These are phyloP conservation scores for Maudiozyma turicensis DNA, from an alignment of 805 yeast species.

Conservation along the genomic window DNA sequence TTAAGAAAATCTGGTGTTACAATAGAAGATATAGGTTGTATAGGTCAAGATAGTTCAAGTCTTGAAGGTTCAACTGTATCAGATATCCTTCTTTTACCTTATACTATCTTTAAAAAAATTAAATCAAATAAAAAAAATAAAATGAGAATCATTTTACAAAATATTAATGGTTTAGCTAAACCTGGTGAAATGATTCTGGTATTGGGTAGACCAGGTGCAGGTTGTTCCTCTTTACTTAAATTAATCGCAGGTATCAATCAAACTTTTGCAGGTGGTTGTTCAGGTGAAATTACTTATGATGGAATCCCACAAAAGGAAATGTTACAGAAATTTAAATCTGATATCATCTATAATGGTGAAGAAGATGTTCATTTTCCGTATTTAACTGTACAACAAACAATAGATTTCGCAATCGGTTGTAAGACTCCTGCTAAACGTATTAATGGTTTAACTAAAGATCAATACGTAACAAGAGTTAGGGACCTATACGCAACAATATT, in stretches of 20 bases:
- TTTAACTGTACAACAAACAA: conserved; percentile 63
- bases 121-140: conserved; percentile 23
- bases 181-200: conserved; percentile 58
- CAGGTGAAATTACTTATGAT: conserved; percentile 41
- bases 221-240: conserved; percentile 26
- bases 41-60: conserved; percentile 34
- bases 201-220: conserved; percentile 24
- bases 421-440: conserved; percentile 53
- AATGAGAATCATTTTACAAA: conserved; percentile 31
- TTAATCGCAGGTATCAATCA: background rate
- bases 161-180: conserved; percentile 37
- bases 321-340: conserved; percentile 47
- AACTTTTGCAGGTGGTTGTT: background rate
- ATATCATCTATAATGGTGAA: conserved; percentile 49
- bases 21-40: conserved; percentile 29
- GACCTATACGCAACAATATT: conserved; percentile 34
- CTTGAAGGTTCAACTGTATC: conserved; percentile 33
- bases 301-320: conserved; percentile 52
- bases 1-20: conserved; percentile 38
- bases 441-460: conserved; percentile 36
- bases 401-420: conserved; percentile 58
- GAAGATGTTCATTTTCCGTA: conserved; percentile 70
- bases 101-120: conserved; percentile 22
- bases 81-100: conserved; percentile 28
- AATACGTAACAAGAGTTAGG: conserved; percentile 36